These are phyloP conservation scores for Trifolium subterraneum DNA, from an alignment of 306 rosid species.

Conservation along the genomic window DNA sequence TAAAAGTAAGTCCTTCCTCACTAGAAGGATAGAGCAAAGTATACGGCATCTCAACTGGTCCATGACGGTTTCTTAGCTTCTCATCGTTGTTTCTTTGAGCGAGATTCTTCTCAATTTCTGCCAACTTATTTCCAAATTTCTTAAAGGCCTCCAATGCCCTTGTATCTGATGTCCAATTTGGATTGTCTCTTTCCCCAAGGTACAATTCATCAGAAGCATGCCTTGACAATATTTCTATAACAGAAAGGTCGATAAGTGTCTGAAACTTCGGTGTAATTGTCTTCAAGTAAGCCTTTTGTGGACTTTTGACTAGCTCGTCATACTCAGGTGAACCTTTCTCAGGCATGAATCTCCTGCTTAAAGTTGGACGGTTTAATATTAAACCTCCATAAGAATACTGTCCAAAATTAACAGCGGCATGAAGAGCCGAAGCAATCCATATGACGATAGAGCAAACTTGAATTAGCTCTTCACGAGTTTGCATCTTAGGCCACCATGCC, in stretches of 20 bases:
- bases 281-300: constrained; percentile 43
- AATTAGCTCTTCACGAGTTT: constrained; percentile 45
- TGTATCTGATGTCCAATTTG: constrained; percentile 47
- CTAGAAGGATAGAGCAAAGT: constrained; percentile 66
- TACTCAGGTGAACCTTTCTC: constrained; percentile 46
- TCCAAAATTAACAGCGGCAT: constrained; percentile 56
- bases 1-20: constrained; percentile 61
- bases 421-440: constrained; percentile 54
- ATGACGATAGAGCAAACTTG: constrained; percentile 48
- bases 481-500: constrained; percentile 64
- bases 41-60: constrained; percentile 69
- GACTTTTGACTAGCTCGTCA: constrained; percentile 37
- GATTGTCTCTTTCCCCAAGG: constrained; percentile 49
- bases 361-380: constrained; percentile 44
- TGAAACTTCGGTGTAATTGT: constrained; percentile 39
- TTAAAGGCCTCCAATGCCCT: constrained; percentile 40
- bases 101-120: constrained; percentile 48
- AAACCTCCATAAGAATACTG: constrained; percentile 49
- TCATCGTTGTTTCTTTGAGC: constrained; percentile 53
- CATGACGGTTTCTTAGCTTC: constrained; percentile 54
- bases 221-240: constrained; percentile 49
- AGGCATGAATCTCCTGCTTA: constrained; percentile 45
- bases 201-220: constrained; percentile 48
- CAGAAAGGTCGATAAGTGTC: constrained; percentile 42
- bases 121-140: constrained; percentile 43